Percentiles rank a stretch among this genome's conserved stretches.
Conservation (phyloP, 306 rosid genomes). For the Cucurbita argyrosperma region DNA sequence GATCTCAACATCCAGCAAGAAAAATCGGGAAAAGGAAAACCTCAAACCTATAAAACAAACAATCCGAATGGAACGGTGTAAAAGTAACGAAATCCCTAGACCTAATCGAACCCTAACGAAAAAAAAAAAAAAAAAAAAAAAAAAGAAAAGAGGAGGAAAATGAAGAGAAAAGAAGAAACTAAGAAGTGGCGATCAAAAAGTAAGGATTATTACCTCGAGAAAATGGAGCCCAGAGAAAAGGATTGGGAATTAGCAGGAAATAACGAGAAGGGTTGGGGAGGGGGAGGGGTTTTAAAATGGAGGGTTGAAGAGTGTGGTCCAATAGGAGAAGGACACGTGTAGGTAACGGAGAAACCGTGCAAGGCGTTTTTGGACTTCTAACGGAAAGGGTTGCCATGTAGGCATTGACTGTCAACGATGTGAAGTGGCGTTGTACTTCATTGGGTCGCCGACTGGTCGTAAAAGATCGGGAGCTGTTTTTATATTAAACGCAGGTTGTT, state of each 20-base stretch:
- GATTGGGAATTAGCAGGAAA: background rate
- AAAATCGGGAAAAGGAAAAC: background rate
- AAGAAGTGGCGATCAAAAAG: background rate
- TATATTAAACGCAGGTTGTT: background rate
- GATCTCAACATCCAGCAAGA: conserved; percentile 2
- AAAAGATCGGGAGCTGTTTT: background rate
- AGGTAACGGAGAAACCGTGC: background rate
- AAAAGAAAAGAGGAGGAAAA: background rate
- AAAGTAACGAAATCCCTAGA: background rate
- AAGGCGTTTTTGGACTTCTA: conserved; percentile 5
- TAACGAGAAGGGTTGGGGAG: background rate
- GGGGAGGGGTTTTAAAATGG: conserved; percentile 7
- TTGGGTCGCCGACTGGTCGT: conserved; percentile 3
- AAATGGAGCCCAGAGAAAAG: background rate
- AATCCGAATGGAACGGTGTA: background rate
- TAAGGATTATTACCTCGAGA: background rate
- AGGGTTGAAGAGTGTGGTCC: background rate
- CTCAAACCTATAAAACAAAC: background rate
- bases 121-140: background rate
- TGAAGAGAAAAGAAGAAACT: background rate
- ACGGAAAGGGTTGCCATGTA: background rate
- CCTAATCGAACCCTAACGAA: background rate
- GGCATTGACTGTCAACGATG: conserved; percentile 8
- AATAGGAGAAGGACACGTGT: background rate
- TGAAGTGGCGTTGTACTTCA: background rate